These are phyloP conservation scores for Rhododendron ferrugineum DNA, from an alignment of 148 eudicot species.

Conservation along the genomic window DNA sequence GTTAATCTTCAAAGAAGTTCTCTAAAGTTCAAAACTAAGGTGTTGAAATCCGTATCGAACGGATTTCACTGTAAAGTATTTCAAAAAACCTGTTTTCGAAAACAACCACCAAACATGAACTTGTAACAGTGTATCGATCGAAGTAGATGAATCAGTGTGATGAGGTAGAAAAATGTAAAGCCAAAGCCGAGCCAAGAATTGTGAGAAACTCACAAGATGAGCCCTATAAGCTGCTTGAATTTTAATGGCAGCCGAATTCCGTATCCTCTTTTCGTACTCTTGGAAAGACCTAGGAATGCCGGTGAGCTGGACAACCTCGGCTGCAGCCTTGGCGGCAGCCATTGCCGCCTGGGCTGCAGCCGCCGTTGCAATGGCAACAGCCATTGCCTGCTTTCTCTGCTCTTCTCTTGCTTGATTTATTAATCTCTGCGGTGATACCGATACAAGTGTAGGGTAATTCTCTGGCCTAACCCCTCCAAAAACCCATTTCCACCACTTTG, in stretches of 20 bases:
- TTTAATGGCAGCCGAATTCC: conserved; percentile 47
- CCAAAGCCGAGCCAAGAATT: not conserved
- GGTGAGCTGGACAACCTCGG: conserved; percentile 70
- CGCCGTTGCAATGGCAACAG: conserved; percentile 77
- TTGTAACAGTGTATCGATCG: not conserved
- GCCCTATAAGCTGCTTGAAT: conserved; percentile 77
- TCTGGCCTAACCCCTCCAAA: conserved; percentile 34
- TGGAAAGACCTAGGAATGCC: conserved; percentile 23
- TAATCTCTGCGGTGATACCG: conserved; percentile 32
- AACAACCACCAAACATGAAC: not conserved
- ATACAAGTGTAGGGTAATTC: conserved; percentile 35
- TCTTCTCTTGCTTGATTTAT: conserved; percentile 57
- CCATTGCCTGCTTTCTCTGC: conserved; percentile 66
- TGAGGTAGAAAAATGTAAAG: not conserved
- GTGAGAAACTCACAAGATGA: conserved; percentile 58
- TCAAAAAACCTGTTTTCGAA: not conserved
- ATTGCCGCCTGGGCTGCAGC: conserved; percentile 94
- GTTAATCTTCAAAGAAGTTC: not conserved
- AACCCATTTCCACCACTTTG: conserved; percentile 58
- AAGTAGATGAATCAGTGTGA: not conserved
- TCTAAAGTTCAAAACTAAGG: not conserved
- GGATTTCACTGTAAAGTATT: not conserved
- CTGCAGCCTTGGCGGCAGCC: conserved; percentile 92
- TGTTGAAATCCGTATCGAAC: not conserved
- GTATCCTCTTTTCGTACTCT: conserved; percentile 19